These are phyloP conservation scores for Cucurbita argyrosperma DNA, from an alignment of 306 rosid species.

Conservation along the genomic window DNA sequence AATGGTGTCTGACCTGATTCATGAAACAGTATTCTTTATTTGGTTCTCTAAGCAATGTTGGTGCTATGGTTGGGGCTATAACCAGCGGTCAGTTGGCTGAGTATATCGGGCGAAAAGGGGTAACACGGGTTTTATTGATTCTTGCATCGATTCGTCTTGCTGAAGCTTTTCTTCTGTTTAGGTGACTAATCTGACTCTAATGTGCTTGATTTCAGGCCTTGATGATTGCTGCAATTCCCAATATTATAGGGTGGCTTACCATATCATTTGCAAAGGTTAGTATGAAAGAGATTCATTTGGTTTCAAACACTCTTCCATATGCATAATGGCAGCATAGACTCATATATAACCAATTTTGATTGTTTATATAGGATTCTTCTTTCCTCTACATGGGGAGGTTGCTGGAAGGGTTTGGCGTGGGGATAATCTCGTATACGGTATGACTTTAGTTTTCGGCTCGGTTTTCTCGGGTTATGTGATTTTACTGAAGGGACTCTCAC, in stretches of 20 bases:
- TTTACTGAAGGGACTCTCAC: conserved; percentile 7
- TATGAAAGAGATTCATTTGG: conserved; percentile 1
- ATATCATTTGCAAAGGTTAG: conserved; percentile 87
- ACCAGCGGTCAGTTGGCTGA: conserved; percentile 94
- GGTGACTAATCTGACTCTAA: conserved; percentile 2
- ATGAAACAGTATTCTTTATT: conserved; percentile 58
- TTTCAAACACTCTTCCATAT: background rate
- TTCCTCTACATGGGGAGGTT: conserved; percentile 94
- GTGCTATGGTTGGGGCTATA: conserved; percentile 98
- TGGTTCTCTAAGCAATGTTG: conserved; percentile 90
- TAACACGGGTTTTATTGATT: conserved; percentile 9
- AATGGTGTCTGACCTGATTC: conserved; percentile 12
- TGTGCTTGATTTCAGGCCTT: conserved; percentile 57
- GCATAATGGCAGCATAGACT: background rate
- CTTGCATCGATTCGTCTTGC: background rate
- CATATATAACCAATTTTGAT: background rate
- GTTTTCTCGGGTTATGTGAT: conserved; percentile 5
- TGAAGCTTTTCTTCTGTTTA: background rate
- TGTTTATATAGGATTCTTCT: conserved; percentile 55
- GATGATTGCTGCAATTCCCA: conserved; percentile 86
- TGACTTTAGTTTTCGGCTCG: background rate
- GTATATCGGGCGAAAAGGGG: conserved; percentile 95
- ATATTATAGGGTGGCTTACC: conserved; percentile 75
- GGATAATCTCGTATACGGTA: conserved; percentile 87
- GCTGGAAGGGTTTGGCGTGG: conserved; percentile 98